Evolutionary conservation across 148 eudicot genomes (phyloP).

Genomic region (Fagopyrum esculentum): DNA sequence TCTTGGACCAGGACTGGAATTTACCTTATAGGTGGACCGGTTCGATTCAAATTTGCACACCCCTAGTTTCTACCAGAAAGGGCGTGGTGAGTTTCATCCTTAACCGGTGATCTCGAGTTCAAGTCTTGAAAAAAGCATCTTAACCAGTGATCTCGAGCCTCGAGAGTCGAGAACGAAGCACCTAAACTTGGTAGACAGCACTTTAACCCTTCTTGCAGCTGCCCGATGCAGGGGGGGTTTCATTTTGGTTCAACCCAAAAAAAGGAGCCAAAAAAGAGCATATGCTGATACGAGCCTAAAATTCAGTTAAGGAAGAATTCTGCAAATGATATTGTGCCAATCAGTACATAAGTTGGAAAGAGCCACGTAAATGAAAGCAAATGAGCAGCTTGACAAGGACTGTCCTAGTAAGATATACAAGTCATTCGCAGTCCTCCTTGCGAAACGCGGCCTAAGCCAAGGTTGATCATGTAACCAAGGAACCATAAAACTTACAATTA

Average conservation of each 20-base stretch:
- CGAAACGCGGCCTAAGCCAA: neutral
- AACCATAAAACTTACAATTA: constrained; percentile 4
- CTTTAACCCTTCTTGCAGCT: too few species aligned
- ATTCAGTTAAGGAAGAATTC: neutral
- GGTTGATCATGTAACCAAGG: constrained; percentile 12
- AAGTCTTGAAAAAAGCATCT: too few species aligned
- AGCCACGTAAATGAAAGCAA: neutral
- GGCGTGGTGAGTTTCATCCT: too few species aligned
- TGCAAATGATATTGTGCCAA: neutral
- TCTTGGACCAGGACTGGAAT: too few species aligned
- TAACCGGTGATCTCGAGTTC: too few species aligned
- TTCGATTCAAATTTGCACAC: too few species aligned
- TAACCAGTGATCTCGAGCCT: too few species aligned
- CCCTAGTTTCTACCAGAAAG: too few species aligned
- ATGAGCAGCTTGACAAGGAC: neutral
- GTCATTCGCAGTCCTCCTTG: neutral
- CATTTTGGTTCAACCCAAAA: neutral
- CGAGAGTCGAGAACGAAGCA: too few species aligned
- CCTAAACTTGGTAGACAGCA: too few species aligned
- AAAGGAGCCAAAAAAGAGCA: neutral
- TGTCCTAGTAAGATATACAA: neutral
- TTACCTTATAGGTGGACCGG: too few species aligned
- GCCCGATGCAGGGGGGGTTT: neutral
- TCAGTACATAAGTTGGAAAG: neutral
- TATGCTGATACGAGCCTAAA: neutral